phyloP scores from a whole-genome alignment of 257 asterid genomes.

The Penstemon barbatus region DNA sequence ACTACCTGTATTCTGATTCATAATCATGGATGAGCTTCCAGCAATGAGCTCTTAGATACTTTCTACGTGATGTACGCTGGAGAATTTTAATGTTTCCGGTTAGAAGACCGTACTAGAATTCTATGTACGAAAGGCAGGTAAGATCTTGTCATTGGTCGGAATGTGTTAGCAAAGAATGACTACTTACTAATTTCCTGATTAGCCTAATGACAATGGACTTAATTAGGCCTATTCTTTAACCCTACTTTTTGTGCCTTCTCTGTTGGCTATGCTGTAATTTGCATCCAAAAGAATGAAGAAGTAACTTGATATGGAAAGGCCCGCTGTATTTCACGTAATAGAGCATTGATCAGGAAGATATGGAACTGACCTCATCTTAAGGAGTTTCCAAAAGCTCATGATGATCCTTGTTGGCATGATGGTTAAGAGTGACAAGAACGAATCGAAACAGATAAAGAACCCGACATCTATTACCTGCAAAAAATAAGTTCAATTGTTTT shows the following conservation, averaged over 20 bases:
- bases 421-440: slow-evolving; percentile 87
- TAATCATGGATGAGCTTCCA: too few relatives aligned
- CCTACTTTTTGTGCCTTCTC: neutral
- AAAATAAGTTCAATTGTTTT: slow-evolving; percentile 21
- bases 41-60: too few relatives aligned
- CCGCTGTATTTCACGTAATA: slow-evolving; percentile 20
- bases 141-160: too few relatives aligned
- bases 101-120: neutral
- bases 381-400: slow-evolving; percentile 59
- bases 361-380: slow-evolving; percentile 71
- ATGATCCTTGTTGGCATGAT: slow-evolving; percentile 89
- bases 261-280: neutral
- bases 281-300: slow-evolving; percentile 15
- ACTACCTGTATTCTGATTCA: too few relatives aligned
- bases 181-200: neutral
- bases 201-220: neutral
- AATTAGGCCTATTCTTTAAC: too few relatives aligned
- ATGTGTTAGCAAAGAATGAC: neutral
- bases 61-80: too few relatives aligned
- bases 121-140: too few relatives aligned
- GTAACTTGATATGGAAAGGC: neutral
- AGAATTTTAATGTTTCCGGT: too few relatives aligned
- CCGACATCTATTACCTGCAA: slow-evolving; percentile 93
- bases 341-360: slow-evolving; percentile 30
- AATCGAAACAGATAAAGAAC: slow-evolving; percentile 86